These are phyloP conservation scores for Trichoderma reesei DNA, from an alignment of 495 filamentous ascomycete genomes.

Conservation along the genomic window DNA sequence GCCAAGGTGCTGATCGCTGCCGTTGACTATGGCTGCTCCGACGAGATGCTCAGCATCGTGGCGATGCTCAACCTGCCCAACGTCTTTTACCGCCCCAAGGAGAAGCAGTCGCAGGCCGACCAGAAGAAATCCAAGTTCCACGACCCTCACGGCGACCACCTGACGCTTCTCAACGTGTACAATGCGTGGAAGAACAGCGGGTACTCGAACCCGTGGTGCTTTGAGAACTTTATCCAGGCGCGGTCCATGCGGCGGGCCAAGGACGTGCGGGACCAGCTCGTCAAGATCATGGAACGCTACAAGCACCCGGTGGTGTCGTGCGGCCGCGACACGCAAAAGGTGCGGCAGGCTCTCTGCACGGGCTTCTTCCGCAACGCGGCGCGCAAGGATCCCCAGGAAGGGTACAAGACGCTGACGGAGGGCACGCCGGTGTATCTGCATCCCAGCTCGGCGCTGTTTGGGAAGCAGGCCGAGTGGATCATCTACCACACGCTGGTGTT, in stretches of 20 bases:
- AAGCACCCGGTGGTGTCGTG: slow-evolving; percentile 71
- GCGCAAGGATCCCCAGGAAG: slow-evolving; percentile 89
- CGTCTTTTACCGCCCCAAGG: slow-evolving; percentile 90
- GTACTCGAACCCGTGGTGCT: slow-evolving; percentile 84
- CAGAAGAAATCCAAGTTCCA: slow-evolving; percentile 98
- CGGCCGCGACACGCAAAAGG: slow-evolving; percentile 74
- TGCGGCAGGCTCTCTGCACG: slow-evolving; percentile 83
- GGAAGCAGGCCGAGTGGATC: slow-evolving; percentile 91
- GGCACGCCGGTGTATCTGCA: slow-evolving; percentile 93
- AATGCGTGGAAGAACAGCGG: slow-evolving; percentile 82
- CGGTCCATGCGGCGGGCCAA: slow-evolving; percentile 77
- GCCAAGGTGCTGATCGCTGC: slow-evolving; percentile 85
- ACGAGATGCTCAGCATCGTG: slow-evolving; percentile 89
- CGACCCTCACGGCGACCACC: slow-evolving; percentile 86
- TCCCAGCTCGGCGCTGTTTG: slow-evolving; percentile 81
- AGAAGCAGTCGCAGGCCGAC: slow-evolving; percentile 91
- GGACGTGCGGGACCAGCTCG: slow-evolving; percentile 84
- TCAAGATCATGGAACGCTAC: slow-evolving; percentile 87
- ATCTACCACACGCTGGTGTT: slow-evolving; percentile 84
- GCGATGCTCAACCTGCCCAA: slow-evolving; percentile 83
- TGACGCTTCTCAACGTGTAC: slow-evolving; percentile 94
- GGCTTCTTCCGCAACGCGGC: slow-evolving; percentile 96
- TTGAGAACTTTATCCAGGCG: slow-evolving; percentile 95
- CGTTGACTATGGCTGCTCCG: slow-evolving; percentile 78
- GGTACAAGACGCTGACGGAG: slow-evolving; percentile 93